A percentile compares a stretch with the other conserved stretches of the same genome.
These are phyloP conservation scores for Linderina pennispora DNA, from an alignment of 192 early-diverging fungal genomes.

Conservation along the genomic window DNA sequence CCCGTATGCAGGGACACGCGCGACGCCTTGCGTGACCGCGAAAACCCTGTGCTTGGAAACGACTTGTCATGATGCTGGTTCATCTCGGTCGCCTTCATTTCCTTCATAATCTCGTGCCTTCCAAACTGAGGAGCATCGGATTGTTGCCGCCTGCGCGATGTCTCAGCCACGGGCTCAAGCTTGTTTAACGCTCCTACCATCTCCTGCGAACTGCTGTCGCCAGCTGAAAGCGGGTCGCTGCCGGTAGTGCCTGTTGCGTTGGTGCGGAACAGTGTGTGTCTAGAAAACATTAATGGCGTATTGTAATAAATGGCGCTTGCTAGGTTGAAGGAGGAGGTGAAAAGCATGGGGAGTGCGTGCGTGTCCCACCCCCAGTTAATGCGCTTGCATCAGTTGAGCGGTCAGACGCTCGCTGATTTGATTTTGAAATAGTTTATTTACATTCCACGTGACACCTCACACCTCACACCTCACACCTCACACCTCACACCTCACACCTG, in stretches of 20 bases:
- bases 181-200: slow-evolving; percentile 21
- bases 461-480: too few relatives aligned
- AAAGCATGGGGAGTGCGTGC: too few relatives aligned
- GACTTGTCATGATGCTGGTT: neutral
- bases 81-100: slow-evolving; percentile 8
- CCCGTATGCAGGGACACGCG: neutral
- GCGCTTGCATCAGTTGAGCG: too few relatives aligned
- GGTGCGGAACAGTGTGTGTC: neutral
- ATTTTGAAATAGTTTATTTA: too few relatives aligned
- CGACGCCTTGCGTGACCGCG: slow-evolving; percentile 18
- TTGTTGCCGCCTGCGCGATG: slow-evolving; percentile 6
- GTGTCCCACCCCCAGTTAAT: too few relatives aligned
- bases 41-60: slow-evolving; percentile 38
- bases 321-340: too few relatives aligned
- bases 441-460: too few relatives aligned
- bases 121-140: slow-evolving; percentile 3
- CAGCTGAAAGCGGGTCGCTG: slow-evolving; percentile 22
- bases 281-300: neutral
- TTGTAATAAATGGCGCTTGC: slow-evolving; percentile 1
- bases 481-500: too few relatives aligned
- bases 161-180: slow-evolving; percentile 20
- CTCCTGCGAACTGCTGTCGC: neutral
- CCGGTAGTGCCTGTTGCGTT: neutral
- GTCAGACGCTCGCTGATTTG: too few relatives aligned
- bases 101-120: slow-evolving; percentile 21